Evolutionary conservation across 768 basidiomycete genomes (phyloP).

Genomic region (Rubroboletus satanas): DNA sequence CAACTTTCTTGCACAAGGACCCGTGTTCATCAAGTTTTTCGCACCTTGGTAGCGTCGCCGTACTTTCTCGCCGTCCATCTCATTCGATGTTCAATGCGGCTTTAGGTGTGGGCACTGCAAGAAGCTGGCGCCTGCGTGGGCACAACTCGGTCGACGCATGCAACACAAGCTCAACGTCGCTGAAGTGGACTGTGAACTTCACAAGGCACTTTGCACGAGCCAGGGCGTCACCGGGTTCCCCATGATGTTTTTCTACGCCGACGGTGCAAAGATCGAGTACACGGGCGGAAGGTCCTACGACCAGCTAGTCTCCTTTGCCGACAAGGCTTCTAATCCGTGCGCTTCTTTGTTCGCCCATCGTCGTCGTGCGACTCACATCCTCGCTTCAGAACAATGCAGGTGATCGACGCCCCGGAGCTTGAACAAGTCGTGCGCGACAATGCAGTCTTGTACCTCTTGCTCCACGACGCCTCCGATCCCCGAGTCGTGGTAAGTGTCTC

Average conservation of each 20-base stretch:
- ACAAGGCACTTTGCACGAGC: conserved; percentile 59
- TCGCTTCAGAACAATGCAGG: conserved; percentile 18
- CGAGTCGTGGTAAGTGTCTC: conserved; percentile 31
- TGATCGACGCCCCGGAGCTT: conserved; percentile 9
- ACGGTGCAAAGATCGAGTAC: conserved; percentile 68
- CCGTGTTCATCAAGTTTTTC: conserved; percentile 74
- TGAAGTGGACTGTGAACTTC: conserved; percentile 84
- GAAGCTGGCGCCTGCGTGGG: conserved; percentile 83
- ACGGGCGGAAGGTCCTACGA: conserved; percentile 67
- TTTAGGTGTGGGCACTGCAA: conserved; percentile 92
- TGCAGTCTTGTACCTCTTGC: conserved; percentile 42
- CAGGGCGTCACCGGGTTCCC: conserved; percentile 80
- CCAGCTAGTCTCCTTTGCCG: conserved; percentile 67
- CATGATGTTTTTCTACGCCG: conserved; percentile 66
- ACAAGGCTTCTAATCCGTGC: conserved; percentile 70
- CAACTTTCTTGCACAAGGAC: conserved; percentile 40
- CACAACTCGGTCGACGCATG: conserved; percentile 66
- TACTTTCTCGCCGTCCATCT: neutral
- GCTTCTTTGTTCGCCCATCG: conserved; percentile 24
- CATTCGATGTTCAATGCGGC: neutral
- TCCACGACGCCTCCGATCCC: conserved; percentile 38
- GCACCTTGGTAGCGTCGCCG: conserved; percentile 68
- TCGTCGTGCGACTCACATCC: neutral
- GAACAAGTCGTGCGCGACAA: conserved; percentile 11
- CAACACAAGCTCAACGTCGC: conserved; percentile 71